Evolutionary conservation across 352 stramenopile genomes (phyloP), one percentile per base, ranked within the genome.

Genomic region (Pythium aristosporum): DNA sequence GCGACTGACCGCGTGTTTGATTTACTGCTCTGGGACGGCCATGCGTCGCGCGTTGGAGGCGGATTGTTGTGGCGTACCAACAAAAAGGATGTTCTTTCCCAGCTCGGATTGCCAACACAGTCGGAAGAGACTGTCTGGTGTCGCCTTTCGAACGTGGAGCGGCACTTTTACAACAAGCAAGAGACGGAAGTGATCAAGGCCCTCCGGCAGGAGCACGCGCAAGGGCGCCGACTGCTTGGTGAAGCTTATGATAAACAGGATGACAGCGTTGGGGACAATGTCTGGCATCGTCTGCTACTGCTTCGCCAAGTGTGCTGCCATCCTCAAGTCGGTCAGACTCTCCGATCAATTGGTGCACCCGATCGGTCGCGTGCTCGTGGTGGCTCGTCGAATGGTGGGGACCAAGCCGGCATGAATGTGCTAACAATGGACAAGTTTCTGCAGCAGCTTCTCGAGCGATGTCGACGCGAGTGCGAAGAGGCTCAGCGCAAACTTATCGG

Each of bases 251-350:
- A 43, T 32, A n/a, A 63, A 44, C 44, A 61, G 18, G 65, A 63
- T 39, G 48, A 61, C 15, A 63, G 61, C 36, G 52, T 79, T 15
- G 73, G 74, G 18, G 71, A 76, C 18, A 68, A 43, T 6, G 62
- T 97, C 25, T 84, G 82, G 71, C 67, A 82, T 32, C 80, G 85
- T 18, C 57, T 98, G 10, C 74, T 97, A 20, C 66, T 84, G 37
- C 72, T 98, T 36, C 83, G 92, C 15, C 91, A 97, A 64, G 82
- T 96, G 5, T 98, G 93, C 61, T 98, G 91, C 47, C 93, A 98
- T 72, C 93, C 92, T 8, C 90, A 97, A 68, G 81, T 98, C 16
- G 85, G 85, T 9, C 76, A 75, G 16, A 69, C 71, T 23, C 50
- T 80, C 7, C 58, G 52, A 5, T 58, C 61, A 5, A 59, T 63